A percentile compares a stretch with the other conserved stretches of the same genome.
These are phyloP conservation scores for Blastosporella zonata DNA, from an alignment of 1,284 basidiomycete species.

Conservation along the genomic window DNA sequence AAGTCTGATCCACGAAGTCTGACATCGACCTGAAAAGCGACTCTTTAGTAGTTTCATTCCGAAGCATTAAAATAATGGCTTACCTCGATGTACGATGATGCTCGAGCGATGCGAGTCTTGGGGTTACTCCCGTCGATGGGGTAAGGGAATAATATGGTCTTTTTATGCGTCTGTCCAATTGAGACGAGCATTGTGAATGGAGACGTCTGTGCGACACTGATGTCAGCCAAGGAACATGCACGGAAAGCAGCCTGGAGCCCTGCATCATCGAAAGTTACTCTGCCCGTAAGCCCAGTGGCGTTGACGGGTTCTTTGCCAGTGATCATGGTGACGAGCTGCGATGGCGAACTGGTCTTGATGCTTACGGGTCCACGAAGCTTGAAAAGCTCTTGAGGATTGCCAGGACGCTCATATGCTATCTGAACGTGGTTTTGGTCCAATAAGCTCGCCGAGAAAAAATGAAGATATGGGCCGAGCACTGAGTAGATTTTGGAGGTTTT, in stretches of 20 bases:
- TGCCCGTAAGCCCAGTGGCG: constrained; percentile 11
- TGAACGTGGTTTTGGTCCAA: constrained; percentile 31
- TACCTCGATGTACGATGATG: constrained; percentile 53
- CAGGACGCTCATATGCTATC: constrained; percentile 28
- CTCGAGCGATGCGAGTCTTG: constrained; percentile 46
- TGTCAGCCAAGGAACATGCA: constrained; percentile 17
- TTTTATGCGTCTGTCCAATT: constrained; percentile 19
- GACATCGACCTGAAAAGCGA: constrained; percentile 20
- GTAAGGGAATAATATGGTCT: constrained; percentile 28
- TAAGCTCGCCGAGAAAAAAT: constrained; percentile 30
- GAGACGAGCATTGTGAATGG: constrained; percentile 22
- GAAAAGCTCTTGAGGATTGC: constrained; percentile 21
- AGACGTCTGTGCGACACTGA: constrained; percentile 22
- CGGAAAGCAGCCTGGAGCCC: constrained; percentile 15
- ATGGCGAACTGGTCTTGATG: neutral
- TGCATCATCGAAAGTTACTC: constrained; percentile 11
- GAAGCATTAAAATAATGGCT: neutral
- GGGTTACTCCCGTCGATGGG: constrained; percentile 32
- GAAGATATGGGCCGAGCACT: constrained; percentile 25
- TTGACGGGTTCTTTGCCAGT: neutral
- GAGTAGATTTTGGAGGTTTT: constrained; percentile 9
- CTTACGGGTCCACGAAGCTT: neutral
- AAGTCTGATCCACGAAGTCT: constrained; percentile 1
- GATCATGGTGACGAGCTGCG: neutral
- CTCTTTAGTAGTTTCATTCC: neutral